phyloP scores from a whole-genome alignment of 129 eudicot species.

The Chrysanthemum seticuspe region DNA sequence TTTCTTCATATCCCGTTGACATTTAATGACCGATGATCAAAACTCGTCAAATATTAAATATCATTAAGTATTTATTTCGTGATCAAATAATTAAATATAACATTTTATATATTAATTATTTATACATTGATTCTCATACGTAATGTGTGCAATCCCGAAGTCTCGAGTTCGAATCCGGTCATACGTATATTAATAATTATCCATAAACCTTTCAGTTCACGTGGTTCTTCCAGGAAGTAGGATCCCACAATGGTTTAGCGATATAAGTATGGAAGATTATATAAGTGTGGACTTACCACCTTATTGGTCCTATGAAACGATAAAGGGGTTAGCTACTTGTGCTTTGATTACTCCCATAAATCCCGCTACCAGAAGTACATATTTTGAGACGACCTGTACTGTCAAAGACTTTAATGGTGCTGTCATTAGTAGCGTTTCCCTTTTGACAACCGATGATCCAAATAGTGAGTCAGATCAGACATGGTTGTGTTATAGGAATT shows the following conservation, averaged over 20 bases:
- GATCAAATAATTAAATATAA: too few relatives aligned
- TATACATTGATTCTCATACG: too few relatives aligned
- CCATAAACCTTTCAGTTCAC: too few relatives aligned
- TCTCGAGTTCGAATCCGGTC: too few relatives aligned
- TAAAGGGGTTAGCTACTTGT: constrained; percentile 27
- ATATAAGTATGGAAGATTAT: constrained; percentile 17
- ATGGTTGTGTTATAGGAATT: constrained; percentile 26
- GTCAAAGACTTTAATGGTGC: constrained; percentile 15
- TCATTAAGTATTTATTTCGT: too few relatives aligned
- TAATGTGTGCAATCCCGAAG: too few relatives aligned
- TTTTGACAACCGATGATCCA: constrained; percentile 23
- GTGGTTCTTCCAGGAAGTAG: constrained; percentile 34
- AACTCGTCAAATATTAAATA: too few relatives aligned
- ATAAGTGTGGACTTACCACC: constrained; percentile 22
- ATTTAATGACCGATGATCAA: too few relatives aligned
- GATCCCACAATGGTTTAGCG: constrained; percentile 33
- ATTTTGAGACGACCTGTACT: constrained; percentile 21
- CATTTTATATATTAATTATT: too few relatives aligned
- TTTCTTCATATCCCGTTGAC: too few relatives aligned
- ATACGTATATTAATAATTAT: too few relatives aligned
- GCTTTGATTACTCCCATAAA: constrained; percentile 18
- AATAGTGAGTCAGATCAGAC: constrained; percentile 28
- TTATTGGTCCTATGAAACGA: constrained; percentile 15
- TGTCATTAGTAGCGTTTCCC: constrained; percentile 11
- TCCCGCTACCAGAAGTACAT: constrained; percentile 19